These are phyloP conservation scores for Cutaneotrichosporon daszewskae DNA, from an alignment of 1,284 basidiomycete genomes.

Conservation along the genomic window DNA sequence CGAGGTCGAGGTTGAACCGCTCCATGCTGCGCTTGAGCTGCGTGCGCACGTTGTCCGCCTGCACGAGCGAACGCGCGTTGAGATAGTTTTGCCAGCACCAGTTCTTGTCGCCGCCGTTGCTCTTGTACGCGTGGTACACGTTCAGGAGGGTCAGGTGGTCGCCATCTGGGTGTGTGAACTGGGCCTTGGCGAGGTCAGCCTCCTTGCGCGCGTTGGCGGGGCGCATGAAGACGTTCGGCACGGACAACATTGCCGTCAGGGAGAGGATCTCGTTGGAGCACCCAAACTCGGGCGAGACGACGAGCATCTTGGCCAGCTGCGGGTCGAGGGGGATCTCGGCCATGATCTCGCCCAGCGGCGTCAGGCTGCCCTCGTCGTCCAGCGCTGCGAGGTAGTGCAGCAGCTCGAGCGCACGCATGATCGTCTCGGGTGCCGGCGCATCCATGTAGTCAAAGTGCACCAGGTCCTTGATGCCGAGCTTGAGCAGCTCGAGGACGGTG, in stretches of 20 bases:
- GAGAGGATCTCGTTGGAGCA: slow-evolving; percentile 95
- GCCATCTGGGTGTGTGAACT: slow-evolving; percentile 86
- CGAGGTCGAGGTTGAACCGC: slow-evolving; percentile 71
- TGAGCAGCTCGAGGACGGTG: slow-evolving; percentile 88
- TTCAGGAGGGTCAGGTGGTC: slow-evolving; percentile 95
- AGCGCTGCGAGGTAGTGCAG: slow-evolving; percentile 88
- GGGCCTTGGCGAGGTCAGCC: slow-evolving; percentile 84
- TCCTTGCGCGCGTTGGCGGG: slow-evolving; percentile 82
- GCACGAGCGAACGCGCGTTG: slow-evolving; percentile 71
- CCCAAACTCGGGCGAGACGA: slow-evolving; percentile 87
- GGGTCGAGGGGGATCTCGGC: slow-evolving; percentile 98
- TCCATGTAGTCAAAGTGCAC: slow-evolving; percentile 95
- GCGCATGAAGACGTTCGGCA: slow-evolving; percentile 89
- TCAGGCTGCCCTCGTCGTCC: slow-evolving; percentile 91
- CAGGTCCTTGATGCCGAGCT: slow-evolving; percentile 88
- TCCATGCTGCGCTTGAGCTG: slow-evolving; percentile 94
- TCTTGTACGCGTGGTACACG: slow-evolving; percentile 88
- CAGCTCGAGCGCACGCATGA: slow-evolving; percentile 95
- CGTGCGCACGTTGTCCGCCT: slow-evolving; percentile 92
- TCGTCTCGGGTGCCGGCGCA: slow-evolving; percentile 91
- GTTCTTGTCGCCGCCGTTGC: slow-evolving; percentile 71
- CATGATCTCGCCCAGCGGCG: slow-evolving; percentile 83
- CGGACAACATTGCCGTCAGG: slow-evolving; percentile 89
- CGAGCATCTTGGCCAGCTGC: slow-evolving; percentile 92
- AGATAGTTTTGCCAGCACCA: slow-evolving; percentile 96